Percentiles rank a stretch among this genome's conserved stretches.
These are phyloP conservation scores for Mycena epipterygia DNA, from an alignment of 768 basidiomycete genomes.

Conservation along the genomic window DNA sequence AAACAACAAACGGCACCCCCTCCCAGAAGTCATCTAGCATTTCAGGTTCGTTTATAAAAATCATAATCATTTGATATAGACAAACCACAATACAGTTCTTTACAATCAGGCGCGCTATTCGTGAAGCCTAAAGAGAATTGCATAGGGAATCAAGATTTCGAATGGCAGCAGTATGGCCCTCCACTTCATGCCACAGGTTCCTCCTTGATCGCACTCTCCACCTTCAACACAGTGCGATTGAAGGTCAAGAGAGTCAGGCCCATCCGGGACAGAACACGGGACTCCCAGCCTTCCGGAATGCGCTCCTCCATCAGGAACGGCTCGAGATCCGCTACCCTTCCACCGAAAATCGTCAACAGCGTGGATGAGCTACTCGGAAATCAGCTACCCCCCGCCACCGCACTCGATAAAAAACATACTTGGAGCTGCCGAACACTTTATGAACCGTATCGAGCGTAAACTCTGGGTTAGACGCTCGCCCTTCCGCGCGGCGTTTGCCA, in stretches of 20 bases:
- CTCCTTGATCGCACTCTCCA: slow-evolving; percentile 55
- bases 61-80: too few relatives aligned
- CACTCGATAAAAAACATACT: slow-evolving; percentile 54
- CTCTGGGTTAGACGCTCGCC: slow-evolving; percentile 65
- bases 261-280: slow-evolving; percentile 62
- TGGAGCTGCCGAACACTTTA: slow-evolving; percentile 74
- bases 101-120: too few relatives aligned
- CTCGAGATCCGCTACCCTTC: slow-evolving; percentile 67
- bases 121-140: too few relatives aligned
- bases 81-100: too few relatives aligned
- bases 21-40: too few relatives aligned
- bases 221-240: slow-evolving; percentile 61
- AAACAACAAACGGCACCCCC: too few relatives aligned
- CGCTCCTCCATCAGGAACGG: slow-evolving; percentile 76
- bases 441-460: slow-evolving; percentile 66
- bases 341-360: slow-evolving; percentile 76
- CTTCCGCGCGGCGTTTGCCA: slow-evolving; percentile 72
- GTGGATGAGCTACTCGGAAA: slow-evolving; percentile 65
- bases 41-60: too few relatives aligned
- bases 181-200: too few relatives aligned
- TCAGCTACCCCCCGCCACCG: background rate
- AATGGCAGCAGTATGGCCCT: too few relatives aligned
- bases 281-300: slow-evolving; percentile 79
- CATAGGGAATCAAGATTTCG: too few relatives aligned
- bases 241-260: slow-evolving; percentile 73